Conservation (phyloP, 768 basidiomycete species). For the Auricularia cornea region DNA sequence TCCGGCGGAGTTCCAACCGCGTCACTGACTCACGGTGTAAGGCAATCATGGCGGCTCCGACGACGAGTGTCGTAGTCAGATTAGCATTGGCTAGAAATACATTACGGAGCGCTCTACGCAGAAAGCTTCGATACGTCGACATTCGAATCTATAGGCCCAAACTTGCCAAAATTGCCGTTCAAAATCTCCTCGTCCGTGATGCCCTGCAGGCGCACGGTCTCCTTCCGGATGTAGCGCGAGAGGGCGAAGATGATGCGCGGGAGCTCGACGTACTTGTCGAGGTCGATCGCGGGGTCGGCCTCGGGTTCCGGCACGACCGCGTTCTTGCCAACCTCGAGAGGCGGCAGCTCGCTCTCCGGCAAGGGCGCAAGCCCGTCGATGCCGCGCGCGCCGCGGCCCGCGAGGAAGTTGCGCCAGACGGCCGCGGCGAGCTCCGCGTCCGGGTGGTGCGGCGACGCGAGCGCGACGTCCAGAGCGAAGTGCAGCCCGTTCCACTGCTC, state of each 20-base stretch:
- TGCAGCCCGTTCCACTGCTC: conserved; percentile 86
- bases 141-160: neutral
- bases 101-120: neutral
- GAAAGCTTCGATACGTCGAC: neutral
- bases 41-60: too few species aligned
- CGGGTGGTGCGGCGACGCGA: conserved; percentile 45
- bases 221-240: conserved; percentile 61
- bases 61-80: too few species aligned
- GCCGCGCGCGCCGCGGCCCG: conserved; percentile 70
- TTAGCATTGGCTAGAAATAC: too few species aligned
- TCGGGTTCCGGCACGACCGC: conserved; percentile 33
- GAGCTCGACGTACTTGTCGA: conserved; percentile 61
- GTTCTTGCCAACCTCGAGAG: conserved; percentile 36
- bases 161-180: neutral
- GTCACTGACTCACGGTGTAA: too few species aligned
- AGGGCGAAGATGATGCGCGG: conserved; percentile 67
- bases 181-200: conserved; percentile 36
- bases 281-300: conserved; percentile 49
- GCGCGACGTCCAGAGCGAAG: conserved; percentile 58
- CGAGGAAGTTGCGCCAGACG: conserved; percentile 88
- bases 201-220: conserved; percentile 58
- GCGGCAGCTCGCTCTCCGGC: conserved; percentile 6
- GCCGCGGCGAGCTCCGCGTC: conserved; percentile 82
- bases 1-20: too few species aligned
- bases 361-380: conserved; percentile 34